Evolutionary conservation across 257 asterid genomes (phyloP), one percentile per base, ranked within the genome.

Genomic region (Ehretia macrophylla): DNA sequence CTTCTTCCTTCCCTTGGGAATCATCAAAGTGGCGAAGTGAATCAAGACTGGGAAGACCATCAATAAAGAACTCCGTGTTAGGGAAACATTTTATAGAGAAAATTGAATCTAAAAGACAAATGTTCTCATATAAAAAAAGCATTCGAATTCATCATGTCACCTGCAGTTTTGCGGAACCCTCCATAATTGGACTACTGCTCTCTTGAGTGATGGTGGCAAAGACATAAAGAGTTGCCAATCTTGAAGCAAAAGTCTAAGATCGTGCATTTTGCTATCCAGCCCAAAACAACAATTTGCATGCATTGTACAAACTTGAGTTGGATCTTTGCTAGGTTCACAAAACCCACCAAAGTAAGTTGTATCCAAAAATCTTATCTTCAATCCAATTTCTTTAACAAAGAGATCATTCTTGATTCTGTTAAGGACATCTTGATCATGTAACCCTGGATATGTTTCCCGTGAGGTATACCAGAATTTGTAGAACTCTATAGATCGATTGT

Each of bases 231-330:
- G 32, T 62, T 79, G 79, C 95, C 92, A 86, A 75, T 83, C 90
- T 54, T 79, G 35, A 16, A 88, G 83, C 83, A 83, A 57, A 54
- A 86, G 73, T 64, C 79, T 77, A 63, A 86, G 93, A 77, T 87
- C 94, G 8, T 87, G 88, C 74, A 87, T 83, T 68, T 87, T 87
- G 64, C 73, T 82, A 19, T 63, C 56, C 69, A 84, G 70, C 12
- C 95, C 95, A 17, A 78, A 72, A 57, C 95, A 86, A 74, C 93
- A 86, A 72, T 86, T 86, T 51, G 95, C 93, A 58, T 83, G 93
- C 93, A 86, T 84, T 1, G 93, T 86, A 60, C 95, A 83, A 32
- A 84, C 93, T 32, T 47, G 72, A 66, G 77, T 72, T 22, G 84
- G 72, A 72, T 86, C 81, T 68, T 67, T 59, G 68, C 93, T 84